Percentiles rank a stretch among this genome's conserved stretches.
Conservation (phyloP, 1,284 basidiomycete genomes). For the Leccinum pachyderme region DNA sequence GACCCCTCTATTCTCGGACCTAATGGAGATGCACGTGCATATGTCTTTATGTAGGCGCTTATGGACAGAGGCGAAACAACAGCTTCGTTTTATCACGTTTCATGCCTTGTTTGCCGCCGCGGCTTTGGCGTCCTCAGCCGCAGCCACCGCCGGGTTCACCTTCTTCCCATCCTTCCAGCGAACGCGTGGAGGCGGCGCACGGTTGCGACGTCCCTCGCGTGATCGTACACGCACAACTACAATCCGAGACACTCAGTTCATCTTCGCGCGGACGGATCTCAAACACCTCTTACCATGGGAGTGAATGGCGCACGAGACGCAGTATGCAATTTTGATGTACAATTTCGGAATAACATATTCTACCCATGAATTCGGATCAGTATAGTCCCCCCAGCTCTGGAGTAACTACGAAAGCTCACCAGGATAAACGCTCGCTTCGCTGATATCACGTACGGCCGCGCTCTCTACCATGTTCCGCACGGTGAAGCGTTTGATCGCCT, state of each 20-base stretch:
- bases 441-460: constrained; percentile 96
- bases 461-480: constrained; percentile 99
- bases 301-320: constrained; percentile 99
- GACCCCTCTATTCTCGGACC: neutral
- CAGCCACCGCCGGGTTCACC: constrained; percentile 81
- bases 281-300: constrained; percentile 73
- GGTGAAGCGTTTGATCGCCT: constrained; percentile 99
- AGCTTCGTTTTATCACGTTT: constrained; percentile 18
- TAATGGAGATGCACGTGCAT: neutral
- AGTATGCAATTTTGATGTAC: constrained; percentile 99
- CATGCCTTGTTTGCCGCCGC: constrained; percentile 45
- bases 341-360: constrained; percentile 98
- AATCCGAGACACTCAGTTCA: neutral
- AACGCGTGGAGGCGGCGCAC: constrained; percentile 91
- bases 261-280: neutral
- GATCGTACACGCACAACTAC: constrained; percentile 94
- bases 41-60: neutral
- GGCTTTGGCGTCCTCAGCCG: constrained; percentile 64
- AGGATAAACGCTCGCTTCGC: constrained; percentile 92
- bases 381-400: neutral
- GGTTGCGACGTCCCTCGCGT: constrained; percentile 90
- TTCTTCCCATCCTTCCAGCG: constrained; percentile 99
- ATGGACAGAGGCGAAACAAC: neutral
- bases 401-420: constrained; percentile 45
- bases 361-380: constrained; percentile 31